Evolutionary conservation across 768 basidiomycete species (phyloP).

Genomic region (Phaffia australis): DNA sequence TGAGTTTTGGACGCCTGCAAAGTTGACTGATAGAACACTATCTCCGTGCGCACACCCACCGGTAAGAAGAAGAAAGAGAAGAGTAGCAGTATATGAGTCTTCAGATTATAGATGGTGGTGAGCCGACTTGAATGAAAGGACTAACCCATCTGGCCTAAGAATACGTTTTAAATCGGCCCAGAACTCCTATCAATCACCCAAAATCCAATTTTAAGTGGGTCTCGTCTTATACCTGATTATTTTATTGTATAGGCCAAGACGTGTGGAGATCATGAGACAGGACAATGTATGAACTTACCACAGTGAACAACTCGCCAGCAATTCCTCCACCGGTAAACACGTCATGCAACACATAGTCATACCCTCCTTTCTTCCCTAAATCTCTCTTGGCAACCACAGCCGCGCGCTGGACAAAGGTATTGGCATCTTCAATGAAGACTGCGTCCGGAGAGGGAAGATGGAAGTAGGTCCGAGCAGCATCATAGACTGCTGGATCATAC

Average conservation of each 20-base stretch:
- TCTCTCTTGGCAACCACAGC: constrained; percentile 32
- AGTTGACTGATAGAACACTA: constrained; percentile 30
- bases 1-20: constrained; percentile 60
- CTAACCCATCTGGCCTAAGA: constrained; percentile 58
- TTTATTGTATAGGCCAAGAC: no score
- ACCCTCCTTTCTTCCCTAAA: constrained; percentile 43
- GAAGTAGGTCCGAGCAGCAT: constrained; percentile 67
- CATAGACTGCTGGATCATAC: constrained; percentile 81
- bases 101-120: neutral
- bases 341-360: constrained; percentile 64
- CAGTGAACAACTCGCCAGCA: constrained; percentile 69
- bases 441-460: constrained; percentile 54
- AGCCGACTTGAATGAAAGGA: neutral
- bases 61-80: neutral
- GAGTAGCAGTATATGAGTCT: neutral
- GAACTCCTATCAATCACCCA: constrained; percentile 46
- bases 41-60: no score
- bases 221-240: no score
- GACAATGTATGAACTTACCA: constrained; percentile 25
- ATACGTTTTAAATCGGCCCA: constrained; percentile 59
- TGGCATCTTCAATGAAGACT: constrained; percentile 68
- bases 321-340: constrained; percentile 74
- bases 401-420: constrained; percentile 50
- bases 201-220: neutral
- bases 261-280: neutral